Evolutionary conservation across 2,329 filamentous ascomycete species (phyloP).

Genomic region (Trichoderma atroviride): DNA sequence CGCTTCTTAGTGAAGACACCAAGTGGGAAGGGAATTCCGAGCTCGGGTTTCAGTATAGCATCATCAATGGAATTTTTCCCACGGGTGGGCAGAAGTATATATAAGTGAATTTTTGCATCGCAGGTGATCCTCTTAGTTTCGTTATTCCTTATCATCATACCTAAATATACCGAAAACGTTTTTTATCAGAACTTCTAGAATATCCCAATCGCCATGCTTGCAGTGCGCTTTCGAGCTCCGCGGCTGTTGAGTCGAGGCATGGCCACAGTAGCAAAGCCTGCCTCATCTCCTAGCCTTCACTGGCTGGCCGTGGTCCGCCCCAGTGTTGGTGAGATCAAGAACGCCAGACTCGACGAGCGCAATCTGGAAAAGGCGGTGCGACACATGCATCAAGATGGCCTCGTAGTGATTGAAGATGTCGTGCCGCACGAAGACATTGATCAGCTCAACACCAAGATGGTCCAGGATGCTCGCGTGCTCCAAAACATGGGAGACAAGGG

Average conservation of each 20-base stretch:
- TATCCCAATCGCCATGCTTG: not conserved
- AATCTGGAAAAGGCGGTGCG: slow-evolving; percentile 60
- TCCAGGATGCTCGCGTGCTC: slow-evolving; percentile 56
- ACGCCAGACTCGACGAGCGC: slow-evolving; percentile 44
- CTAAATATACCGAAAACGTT: not conserved
- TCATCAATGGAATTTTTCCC: not conserved
- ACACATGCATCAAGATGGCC: slow-evolving; percentile 54
- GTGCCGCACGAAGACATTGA: slow-evolving; percentile 56
- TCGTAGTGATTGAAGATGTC: slow-evolving; percentile 59
- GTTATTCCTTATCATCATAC: not conserved
- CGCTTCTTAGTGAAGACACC: not conserved
- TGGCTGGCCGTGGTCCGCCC: slow-evolving; percentile 37
- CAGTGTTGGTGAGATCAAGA: slow-evolving; percentile 46
- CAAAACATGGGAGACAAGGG: slow-evolving; percentile 55
- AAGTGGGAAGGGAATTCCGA: slow-evolving; percentile 34
- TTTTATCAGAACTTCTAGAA: too few species aligned
- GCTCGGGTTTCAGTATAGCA: slow-evolving; percentile 36
- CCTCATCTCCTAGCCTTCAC: not conserved
- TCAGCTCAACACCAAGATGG: slow-evolving; percentile 60
- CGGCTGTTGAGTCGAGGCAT: slow-evolving; percentile 12
- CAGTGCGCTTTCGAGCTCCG: slow-evolving; percentile 18
- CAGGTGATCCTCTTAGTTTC: not conserved
- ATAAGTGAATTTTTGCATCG: not conserved
- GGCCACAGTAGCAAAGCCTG: slow-evolving; percentile 3
- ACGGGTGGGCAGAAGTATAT: slow-evolving; percentile 1